Percentiles rank a stretch among this genome's conserved stretches.
Conservation (phyloP, 169 alveolate species). For the Eimeria maxima region DNA sequence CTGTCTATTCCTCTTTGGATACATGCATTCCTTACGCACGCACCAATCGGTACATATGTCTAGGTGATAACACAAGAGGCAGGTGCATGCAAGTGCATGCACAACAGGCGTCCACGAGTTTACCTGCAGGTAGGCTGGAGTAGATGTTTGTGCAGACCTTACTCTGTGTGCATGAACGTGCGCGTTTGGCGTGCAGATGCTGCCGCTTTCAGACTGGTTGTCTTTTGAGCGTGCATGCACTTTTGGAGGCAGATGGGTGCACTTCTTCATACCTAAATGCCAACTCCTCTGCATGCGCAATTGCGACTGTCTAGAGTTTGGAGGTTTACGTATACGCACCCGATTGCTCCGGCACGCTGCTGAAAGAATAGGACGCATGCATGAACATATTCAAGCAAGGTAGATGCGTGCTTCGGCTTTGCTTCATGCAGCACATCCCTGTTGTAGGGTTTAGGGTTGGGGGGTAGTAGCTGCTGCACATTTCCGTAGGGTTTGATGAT, state of each 20-base stretch:
- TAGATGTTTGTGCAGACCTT: background rate
- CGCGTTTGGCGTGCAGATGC: background rate
- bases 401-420: background rate
- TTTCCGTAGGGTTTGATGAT: too few species aligned
- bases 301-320: background rate
- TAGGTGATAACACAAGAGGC: background rate
- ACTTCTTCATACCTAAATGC: background rate
- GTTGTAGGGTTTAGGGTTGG: background rate
- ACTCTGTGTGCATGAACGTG: background rate
- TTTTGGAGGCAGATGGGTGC: background rate
- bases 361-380: background rate
- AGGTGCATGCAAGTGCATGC: background rate
- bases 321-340: background rate
- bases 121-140: background rate
- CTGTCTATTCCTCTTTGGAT: background rate
- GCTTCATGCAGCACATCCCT: background rate
- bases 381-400: background rate
- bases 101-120: background rate
- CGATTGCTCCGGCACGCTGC: background rate
- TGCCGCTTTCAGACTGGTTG: background rate
- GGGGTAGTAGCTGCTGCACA: too few species aligned
- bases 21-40: background rate
- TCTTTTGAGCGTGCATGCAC: background rate
- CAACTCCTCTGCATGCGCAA: background rate
- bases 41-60: background rate